Evolutionary conservation across 2,329 filamentous ascomycete species (phyloP).

Genomic region (Helminthosporium solani): DNA sequence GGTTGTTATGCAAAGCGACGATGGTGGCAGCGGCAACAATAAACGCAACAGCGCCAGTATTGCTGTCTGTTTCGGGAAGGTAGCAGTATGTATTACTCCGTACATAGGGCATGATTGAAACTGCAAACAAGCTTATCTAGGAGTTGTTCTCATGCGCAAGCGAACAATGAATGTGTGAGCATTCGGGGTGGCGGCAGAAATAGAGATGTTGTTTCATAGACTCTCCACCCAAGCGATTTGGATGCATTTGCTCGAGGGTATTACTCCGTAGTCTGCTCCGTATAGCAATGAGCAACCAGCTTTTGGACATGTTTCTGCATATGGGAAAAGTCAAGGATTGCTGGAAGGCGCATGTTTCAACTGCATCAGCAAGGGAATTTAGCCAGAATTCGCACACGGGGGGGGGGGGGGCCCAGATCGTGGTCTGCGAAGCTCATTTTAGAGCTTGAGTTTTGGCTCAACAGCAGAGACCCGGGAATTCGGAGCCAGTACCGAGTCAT

Average conservation of each 20-base stretch:
- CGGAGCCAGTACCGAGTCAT: slow-evolving; percentile 7
- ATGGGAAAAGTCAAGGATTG: too few species aligned
- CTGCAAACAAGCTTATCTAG: too few species aligned
- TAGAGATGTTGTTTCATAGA: too few species aligned
- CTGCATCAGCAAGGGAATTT: slow-evolving; percentile 4
- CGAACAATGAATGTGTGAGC: too few species aligned
- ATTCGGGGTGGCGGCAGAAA: too few species aligned
- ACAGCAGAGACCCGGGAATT: slow-evolving; percentile 5
- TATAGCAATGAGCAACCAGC: too few species aligned
- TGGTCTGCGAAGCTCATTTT: slow-evolving; percentile 7
- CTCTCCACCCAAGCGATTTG: not conserved
- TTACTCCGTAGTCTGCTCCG: too few species aligned
- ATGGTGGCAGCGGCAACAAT: not conserved
- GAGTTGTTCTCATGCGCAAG: not conserved
- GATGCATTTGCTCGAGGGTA: too few species aligned
- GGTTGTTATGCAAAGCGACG: not conserved
- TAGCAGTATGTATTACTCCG: not conserved
- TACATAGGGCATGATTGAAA: not conserved
- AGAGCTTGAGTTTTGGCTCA: slow-evolving; percentile 2
- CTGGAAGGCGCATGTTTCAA: slow-evolving; percentile 7
- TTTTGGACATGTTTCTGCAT: too few species aligned
- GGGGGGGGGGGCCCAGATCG: too few species aligned
- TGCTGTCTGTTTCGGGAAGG: not conserved
- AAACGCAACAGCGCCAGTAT: not conserved
- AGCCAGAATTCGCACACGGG: slow-evolving; percentile 4